Conservation (phyloP, 2,329 filamentous ascomycete species). For the Colletotrichum sp. region DNA sequence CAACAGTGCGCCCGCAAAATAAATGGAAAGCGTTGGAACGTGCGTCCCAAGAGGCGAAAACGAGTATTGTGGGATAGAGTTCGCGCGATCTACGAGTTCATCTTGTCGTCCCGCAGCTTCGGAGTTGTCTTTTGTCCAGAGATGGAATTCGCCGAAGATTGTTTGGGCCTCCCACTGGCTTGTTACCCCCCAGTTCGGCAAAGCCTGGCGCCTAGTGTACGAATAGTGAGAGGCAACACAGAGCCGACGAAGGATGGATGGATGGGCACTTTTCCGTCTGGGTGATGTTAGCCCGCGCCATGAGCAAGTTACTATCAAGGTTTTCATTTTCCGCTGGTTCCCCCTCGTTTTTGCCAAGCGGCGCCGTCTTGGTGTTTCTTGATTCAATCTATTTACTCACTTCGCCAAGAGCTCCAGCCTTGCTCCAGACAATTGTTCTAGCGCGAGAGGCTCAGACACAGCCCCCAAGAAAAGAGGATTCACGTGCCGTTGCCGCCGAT, state of each 20-base stretch:
- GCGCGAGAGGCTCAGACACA: background rate
- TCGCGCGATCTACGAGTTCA: background rate
- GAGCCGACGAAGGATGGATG: background rate
- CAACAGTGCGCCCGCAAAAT: background rate
- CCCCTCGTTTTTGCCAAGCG: background rate
- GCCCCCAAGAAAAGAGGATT: background rate
- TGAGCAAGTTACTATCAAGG: background rate
- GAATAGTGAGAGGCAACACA: background rate
- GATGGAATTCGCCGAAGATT: background rate
- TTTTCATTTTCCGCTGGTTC: background rate
- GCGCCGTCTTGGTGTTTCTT: background rate
- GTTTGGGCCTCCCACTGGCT: background rate
- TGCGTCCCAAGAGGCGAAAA: background rate
- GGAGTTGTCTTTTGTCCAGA: background rate
- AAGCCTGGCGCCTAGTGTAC: background rate
- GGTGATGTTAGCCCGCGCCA: background rate
- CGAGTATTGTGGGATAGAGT: conserved; percentile 2
- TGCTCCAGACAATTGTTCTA: background rate
- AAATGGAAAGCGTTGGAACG: background rate
- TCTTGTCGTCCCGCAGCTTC: background rate
- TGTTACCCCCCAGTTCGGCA: background rate
- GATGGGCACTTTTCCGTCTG: background rate
- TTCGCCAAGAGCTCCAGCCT: conserved; percentile 7
- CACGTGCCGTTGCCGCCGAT: conserved; percentile 9
- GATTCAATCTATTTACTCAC: conserved; percentile 1